These are phyloP conservation scores for Pythium coloratum DNA, from an alignment of 352 stramenopile species.

Conservation along the genomic window DNA sequence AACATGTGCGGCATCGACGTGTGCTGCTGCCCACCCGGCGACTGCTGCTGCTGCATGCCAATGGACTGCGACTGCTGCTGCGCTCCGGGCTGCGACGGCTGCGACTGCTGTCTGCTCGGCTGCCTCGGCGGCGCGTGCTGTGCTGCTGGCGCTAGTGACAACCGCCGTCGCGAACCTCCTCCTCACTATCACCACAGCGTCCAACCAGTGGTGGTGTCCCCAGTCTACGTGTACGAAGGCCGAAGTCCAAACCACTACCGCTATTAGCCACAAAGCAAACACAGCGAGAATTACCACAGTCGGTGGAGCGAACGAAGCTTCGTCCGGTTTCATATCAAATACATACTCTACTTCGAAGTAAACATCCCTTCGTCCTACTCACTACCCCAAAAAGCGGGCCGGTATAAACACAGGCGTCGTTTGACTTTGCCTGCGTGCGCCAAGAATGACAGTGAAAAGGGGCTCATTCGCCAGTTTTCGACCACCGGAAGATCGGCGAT, in stretches of 20 bases:
- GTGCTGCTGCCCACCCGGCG: conserved; percentile 1
- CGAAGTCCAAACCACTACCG: neutral
- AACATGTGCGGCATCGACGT: conserved; percentile 5
- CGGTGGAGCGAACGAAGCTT: too few species aligned
- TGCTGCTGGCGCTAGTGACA: neutral
- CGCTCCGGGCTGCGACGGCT: conserved; percentile 1
- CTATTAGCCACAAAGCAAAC: too few species aligned
- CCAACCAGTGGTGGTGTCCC: conserved; percentile 10
- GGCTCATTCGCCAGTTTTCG: too few species aligned
- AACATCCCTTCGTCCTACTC: too few species aligned
- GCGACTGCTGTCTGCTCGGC: conserved; percentile 16
- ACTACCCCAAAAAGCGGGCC: too few species aligned
- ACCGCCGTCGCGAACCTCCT: neutral
- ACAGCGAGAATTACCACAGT: too few species aligned
- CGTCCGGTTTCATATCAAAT: too few species aligned
- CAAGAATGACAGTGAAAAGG: too few species aligned
- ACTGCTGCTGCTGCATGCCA: conserved; percentile 3
- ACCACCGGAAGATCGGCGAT: too few species aligned
- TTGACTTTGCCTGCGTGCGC: too few species aligned
- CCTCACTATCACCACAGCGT: conserved; percentile 3
- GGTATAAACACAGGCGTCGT: too few species aligned
- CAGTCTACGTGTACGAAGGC: conserved; percentile 3
- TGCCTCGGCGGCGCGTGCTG: conserved; percentile 7
- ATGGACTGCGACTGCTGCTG: conserved; percentile 7
- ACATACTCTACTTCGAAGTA: too few species aligned